These are phyloP conservation scores for Hypoxylon crocopeplum DNA, from an alignment of 495 filamentous ascomycete species.

Conservation along the genomic window DNA sequence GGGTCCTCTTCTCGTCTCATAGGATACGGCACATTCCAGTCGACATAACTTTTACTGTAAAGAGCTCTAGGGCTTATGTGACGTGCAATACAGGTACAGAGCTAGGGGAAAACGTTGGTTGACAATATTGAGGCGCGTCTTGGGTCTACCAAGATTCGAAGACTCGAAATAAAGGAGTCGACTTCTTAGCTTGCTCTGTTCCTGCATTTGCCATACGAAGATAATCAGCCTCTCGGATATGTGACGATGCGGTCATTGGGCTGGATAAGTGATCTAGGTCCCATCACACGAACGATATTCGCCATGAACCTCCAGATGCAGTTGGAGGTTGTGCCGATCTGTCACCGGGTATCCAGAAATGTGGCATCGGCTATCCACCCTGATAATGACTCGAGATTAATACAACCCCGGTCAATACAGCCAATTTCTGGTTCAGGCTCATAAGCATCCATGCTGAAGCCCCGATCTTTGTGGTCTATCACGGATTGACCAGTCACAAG, in stretches of 20 bases:
- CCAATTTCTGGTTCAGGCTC: slow-evolving; percentile 32
- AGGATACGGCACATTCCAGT: slow-evolving; percentile 24
- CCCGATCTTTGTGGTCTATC: slow-evolving; percentile 21
- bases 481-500: slow-evolving; percentile 33
- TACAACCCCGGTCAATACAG: slow-evolving; percentile 28
- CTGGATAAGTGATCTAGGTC: slow-evolving; percentile 21
- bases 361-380: slow-evolving; percentile 29
- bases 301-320: slow-evolving; percentile 11
- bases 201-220: slow-evolving; percentile 28
- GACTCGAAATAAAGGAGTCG: not conserved
- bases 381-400: slow-evolving; percentile 38
- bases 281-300: slow-evolving; percentile 32
- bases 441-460: slow-evolving; percentile 21
- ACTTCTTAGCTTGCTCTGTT: slow-evolving; percentile 8
- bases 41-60: slow-evolving; percentile 13
- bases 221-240: slow-evolving; percentile 20
- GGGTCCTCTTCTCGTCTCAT: slow-evolving; percentile 27
- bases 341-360: slow-evolving; percentile 27
- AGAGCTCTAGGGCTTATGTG: slow-evolving; percentile 38
- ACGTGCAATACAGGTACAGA: slow-evolving; percentile 22
- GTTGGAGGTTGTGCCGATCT: slow-evolving; percentile 24
- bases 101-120: slow-evolving; percentile 25
- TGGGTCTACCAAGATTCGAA: slow-evolving; percentile 28
- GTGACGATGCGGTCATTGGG: slow-evolving; percentile 20
- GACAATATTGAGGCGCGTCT: slow-evolving; percentile 27